Evolutionary conservation across 768 basidiomycete genomes (phyloP).

Genomic region (Lactarius pseudohatsudake): DNA sequence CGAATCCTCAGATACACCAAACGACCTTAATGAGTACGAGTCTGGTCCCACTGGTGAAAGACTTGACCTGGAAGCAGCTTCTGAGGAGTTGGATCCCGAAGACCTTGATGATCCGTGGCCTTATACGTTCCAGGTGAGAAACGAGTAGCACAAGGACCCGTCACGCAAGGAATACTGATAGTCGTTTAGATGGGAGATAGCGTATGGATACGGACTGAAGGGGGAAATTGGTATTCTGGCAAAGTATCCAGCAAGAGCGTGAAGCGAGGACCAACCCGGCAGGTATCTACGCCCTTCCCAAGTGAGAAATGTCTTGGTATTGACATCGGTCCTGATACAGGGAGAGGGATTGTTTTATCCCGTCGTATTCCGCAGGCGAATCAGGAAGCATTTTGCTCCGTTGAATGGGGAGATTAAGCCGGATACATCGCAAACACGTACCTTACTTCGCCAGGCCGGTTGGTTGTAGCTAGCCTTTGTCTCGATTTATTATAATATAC

Average conservation of each 20-base stretch:
- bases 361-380: conserved; percentile 24
- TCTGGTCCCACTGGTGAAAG: conserved; percentile 7
- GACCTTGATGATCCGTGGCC: conserved; percentile 30
- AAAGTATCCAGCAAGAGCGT: conserved; percentile 22
- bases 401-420: conserved; percentile 36
- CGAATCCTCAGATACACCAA: conserved; percentile 3
- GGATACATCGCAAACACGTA: conserved; percentile 33
- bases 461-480: conserved; percentile 14
- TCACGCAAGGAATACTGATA: conserved; percentile 5
- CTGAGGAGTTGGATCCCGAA: conserved; percentile 19
- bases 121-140: conserved; percentile 25
- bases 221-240: conserved; percentile 26
- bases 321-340: conserved; percentile 1
- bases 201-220: conserved; percentile 29
- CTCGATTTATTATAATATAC: background rate
- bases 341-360: conserved; percentile 27
- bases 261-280: conserved; percentile 24
- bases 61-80: conserved; percentile 13
- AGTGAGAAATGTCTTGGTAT: background rate
- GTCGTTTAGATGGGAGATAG: conserved; percentile 20
- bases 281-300: conserved; percentile 14
- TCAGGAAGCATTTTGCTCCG: conserved; percentile 31
- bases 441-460: conserved; percentile 25
- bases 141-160: background rate
- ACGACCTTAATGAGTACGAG: background rate